Percentiles rank a stretch among this genome's conserved stretches.
Conservation (phyloP, 768 basidiomycete genomes). For the Austroboletus festivus region DNA sequence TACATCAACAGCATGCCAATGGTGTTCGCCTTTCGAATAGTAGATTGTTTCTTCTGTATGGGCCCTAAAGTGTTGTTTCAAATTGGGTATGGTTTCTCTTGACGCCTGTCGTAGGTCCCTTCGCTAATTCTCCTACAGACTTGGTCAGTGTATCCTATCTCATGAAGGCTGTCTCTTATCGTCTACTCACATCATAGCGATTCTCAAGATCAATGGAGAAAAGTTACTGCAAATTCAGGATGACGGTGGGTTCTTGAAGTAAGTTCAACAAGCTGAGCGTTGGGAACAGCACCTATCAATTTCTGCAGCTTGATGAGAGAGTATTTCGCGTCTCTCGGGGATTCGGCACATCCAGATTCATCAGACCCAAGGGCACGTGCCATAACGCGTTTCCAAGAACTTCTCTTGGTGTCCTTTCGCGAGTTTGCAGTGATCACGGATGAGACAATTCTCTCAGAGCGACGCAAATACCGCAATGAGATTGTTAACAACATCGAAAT, state of each 20-base stretch:
- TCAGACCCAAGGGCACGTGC: constrained; percentile 85
- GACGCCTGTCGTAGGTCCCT: background rate
- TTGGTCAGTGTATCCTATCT: constrained; percentile 43
- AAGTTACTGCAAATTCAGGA: constrained; percentile 90
- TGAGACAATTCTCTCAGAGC: constrained; percentile 85
- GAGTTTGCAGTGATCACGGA: constrained; percentile 97
- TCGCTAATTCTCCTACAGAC: constrained; percentile 35
- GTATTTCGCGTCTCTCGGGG: constrained; percentile 91
- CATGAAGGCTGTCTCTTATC: constrained; percentile 9
- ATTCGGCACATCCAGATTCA: constrained; percentile 90
- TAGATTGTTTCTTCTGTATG: constrained; percentile 99
- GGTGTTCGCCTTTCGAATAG: constrained; percentile 96
- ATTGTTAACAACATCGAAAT: constrained; percentile 91
- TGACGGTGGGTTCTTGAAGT: constrained; percentile 96
- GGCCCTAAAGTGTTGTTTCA: constrained; percentile 98
- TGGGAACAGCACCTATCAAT: background rate
- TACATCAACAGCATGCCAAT: constrained; percentile 95
- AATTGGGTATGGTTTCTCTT: constrained; percentile 65
- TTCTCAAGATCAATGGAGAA: constrained; percentile 96
- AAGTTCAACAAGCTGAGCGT: constrained; percentile 20
- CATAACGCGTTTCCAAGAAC: constrained; percentile 96
- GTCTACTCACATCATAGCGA: constrained; percentile 53
- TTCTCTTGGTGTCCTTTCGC: constrained; percentile 93
- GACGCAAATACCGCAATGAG: constrained; percentile 81
- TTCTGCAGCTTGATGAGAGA: constrained; percentile 79